Conservation (phyloP, 768 basidiomycete species). For the Xerocomellus amylosporus region DNA sequence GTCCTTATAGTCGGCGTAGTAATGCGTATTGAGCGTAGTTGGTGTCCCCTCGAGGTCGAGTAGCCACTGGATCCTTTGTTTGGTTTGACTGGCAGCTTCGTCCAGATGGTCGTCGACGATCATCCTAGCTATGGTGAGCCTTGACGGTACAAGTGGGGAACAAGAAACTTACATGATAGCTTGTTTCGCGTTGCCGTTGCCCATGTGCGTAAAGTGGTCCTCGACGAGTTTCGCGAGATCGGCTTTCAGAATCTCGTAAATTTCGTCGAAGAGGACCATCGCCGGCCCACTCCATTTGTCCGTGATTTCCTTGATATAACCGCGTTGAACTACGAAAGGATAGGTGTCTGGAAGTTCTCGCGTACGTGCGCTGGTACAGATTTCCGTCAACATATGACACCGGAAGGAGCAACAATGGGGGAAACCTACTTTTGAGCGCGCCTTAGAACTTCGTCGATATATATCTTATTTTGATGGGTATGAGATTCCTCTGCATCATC, state of each 20-base stretch:
- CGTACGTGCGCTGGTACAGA: constrained; percentile 52
- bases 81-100: constrained; percentile 37
- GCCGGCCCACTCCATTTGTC: constrained; percentile 50
- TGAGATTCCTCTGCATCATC: neutral
- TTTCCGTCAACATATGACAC: neutral
- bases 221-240: constrained; percentile 45
- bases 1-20: constrained; percentile 45
- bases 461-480: constrained; percentile 28
- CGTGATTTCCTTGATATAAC: constrained; percentile 46
- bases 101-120: constrained; percentile 52
- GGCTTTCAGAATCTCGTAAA: constrained; percentile 37
- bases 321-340: constrained; percentile 57
- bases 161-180: constrained; percentile 40
- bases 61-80: constrained; percentile 47
- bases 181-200: constrained; percentile 51
- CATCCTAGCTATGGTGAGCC: constrained; percentile 32
- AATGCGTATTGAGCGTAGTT: constrained; percentile 51
- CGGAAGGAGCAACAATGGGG: neutral
- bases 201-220: constrained; percentile 49
- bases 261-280: constrained; percentile 39
- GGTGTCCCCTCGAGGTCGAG: constrained; percentile 48
- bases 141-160: neutral
- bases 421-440: constrained; percentile 46
- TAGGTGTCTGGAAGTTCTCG: constrained; percentile 68
- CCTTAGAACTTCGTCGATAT: constrained; percentile 51